These are phyloP conservation scores for Melanomma pulvis-pyrius DNA, from an alignment of 495 filamentous ascomycete genomes.

Conservation along the genomic window DNA sequence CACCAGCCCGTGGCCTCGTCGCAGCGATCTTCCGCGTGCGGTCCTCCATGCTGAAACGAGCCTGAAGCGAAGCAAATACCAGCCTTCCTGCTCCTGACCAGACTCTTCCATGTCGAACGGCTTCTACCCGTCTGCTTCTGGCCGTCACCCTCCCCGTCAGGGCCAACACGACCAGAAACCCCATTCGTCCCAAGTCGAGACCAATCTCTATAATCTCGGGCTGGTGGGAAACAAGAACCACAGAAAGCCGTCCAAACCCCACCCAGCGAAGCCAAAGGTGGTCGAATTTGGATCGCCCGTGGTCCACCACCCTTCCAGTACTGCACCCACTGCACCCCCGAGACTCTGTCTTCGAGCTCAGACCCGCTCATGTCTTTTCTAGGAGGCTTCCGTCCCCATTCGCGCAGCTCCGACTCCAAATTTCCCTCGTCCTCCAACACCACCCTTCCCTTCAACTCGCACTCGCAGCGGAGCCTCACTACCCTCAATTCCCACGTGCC, in stretches of 20 bases:
- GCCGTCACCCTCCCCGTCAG: constrained; percentile 9
- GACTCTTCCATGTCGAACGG: constrained; percentile 37
- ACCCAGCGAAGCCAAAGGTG: constrained; percentile 29
- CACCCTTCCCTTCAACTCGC: background rate
- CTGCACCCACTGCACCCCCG: constrained; percentile 17
- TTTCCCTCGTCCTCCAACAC: constrained; percentile 8
- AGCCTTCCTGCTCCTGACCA: constrained; percentile 12
- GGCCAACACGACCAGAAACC: constrained; percentile 27
- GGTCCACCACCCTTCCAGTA: constrained; percentile 35
- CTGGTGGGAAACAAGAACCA: constrained; percentile 32
- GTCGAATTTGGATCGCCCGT: constrained; percentile 37
- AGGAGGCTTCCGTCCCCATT: constrained; percentile 37
- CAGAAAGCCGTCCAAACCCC: constrained; percentile 23
- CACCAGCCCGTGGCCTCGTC: constrained; percentile 29
- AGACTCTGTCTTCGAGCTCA: constrained; percentile 30
- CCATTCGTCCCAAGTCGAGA: constrained; percentile 24
- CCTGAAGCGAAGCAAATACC: constrained; percentile 38
- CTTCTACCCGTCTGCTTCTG: constrained; percentile 18
- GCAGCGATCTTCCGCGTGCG: constrained; percentile 32
- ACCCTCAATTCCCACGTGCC: constrained; percentile 23
- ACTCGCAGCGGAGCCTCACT: constrained; percentile 11
- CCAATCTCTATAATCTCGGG: constrained; percentile 38
- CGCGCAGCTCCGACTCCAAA: constrained; percentile 29
- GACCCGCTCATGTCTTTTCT: constrained; percentile 41
- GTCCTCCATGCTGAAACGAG: constrained; percentile 41